These are phyloP conservation scores for Ploettnerulaceae sp. DNA, from an alignment of 2,329 filamentous ascomycete genomes.

Conservation along the genomic window DNA sequence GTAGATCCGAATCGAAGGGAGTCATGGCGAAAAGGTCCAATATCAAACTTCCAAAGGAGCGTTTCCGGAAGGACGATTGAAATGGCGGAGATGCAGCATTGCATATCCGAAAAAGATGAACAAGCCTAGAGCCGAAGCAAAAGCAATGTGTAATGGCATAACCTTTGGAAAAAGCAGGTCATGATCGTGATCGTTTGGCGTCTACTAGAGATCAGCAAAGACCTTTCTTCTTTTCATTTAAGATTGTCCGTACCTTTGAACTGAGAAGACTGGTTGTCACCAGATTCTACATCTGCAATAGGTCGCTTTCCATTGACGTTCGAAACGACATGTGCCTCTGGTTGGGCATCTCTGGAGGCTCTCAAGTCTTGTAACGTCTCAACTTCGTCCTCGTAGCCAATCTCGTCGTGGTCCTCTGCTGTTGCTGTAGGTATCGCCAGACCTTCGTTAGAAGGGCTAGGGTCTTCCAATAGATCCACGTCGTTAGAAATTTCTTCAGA, in stretches of 20 bases:
- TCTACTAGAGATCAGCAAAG: conserved; percentile 28
- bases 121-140: background rate
- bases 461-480: background rate
- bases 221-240: background rate
- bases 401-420: conserved; percentile 28
- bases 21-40: background rate
- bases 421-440: conserved; percentile 29
- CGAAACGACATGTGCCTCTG: conserved; percentile 7
- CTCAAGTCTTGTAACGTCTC: conserved; percentile 5
- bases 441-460: conserved; percentile 21
- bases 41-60: background rate
- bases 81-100: background rate
- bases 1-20: conserved; percentile 1
- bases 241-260: conserved; percentile 25
- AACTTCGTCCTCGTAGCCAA: conserved; percentile 29
- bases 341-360: background rate
- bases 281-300: conserved; percentile 25
- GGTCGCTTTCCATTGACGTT: conserved; percentile 29
- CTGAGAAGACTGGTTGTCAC: conserved; percentile 16
- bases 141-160: background rate
- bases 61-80: background rate
- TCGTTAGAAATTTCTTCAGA: conserved; percentile 36
- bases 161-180: conserved; percentile 7
- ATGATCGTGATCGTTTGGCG: conserved; percentile 33
- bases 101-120: background rate